Evolutionary conservation across 2,329 filamentous ascomycete species (phyloP).

Genomic region (Aureobasidium sp.): DNA sequence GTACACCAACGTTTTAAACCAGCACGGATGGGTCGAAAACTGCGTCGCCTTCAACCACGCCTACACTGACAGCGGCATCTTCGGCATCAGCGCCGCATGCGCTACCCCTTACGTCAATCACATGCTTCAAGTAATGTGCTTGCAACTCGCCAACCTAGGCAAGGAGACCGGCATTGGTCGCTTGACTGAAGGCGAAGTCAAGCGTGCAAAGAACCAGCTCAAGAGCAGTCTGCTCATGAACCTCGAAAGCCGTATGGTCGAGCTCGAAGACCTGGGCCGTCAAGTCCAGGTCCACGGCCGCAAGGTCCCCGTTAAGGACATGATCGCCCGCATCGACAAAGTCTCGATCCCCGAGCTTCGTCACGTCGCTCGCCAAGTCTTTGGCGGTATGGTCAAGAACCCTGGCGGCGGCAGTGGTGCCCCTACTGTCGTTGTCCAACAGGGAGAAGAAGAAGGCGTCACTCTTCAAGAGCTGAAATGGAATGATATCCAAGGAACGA

Average conservation of each 20-base stretch:
- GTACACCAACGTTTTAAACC: constrained; percentile 96
- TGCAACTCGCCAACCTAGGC: constrained; percentile 73
- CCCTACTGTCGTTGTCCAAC: constrained; percentile 90
- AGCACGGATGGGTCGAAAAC: constrained; percentile 94
- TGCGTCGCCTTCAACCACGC: constrained; percentile 96
- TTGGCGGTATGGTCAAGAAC: constrained; percentile 71
- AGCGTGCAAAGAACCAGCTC: constrained; percentile 93
- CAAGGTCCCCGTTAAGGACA: constrained; percentile 86
- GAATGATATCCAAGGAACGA: constrained; percentile 84
- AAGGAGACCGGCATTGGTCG: constrained; percentile 66
- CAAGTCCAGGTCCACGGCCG: constrained; percentile 95
- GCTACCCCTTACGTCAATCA: constrained; percentile 66
- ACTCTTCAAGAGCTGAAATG: constrained; percentile 65
- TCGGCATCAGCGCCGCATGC: constrained; percentile 86
- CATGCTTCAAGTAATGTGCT: constrained; percentile 95
- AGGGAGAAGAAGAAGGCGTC: constrained; percentile 68
- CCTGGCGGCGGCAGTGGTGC: constrained; percentile 71
- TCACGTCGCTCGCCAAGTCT: constrained; percentile 70
- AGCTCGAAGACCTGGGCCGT: constrained; percentile 88
- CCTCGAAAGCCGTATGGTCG: constrained; percentile 92
- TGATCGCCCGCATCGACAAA: constrained; percentile 80
- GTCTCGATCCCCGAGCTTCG: constrained; percentile 75
- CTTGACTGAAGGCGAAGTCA: constrained; percentile 70
- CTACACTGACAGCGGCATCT: constrained; percentile 91
- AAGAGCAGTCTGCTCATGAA: constrained; percentile 91